Percentiles rank a stretch among this genome's conserved stretches.
phyloP scores from a whole-genome alignment of 768 basidiomycete genomes.

The Gloeopeniophorella convolvens region DNA sequence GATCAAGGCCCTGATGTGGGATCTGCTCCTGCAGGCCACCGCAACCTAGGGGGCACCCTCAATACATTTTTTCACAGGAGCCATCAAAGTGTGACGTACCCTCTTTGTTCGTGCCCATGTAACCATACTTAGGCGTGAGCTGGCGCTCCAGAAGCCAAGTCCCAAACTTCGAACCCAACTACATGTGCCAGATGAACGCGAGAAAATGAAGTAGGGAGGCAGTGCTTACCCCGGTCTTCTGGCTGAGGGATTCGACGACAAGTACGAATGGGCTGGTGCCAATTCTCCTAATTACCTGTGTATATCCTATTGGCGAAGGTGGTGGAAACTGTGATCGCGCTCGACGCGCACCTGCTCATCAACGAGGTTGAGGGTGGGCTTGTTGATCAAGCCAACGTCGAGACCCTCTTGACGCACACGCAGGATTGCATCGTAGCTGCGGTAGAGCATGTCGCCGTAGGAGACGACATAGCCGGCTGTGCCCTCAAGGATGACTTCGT shows the following conservation, averaged over 20 bases:
- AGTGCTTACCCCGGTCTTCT: slow-evolving; percentile 69
- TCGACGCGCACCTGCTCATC: slow-evolving; percentile 58
- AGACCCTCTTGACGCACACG: slow-evolving; percentile 63
- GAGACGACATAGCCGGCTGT: slow-evolving; percentile 77
- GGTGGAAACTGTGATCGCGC: neutral
- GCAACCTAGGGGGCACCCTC: slow-evolving; percentile 42
- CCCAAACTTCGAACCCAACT: slow-evolving; percentile 77
- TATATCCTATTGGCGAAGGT: neutral
- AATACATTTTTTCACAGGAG: neutral
- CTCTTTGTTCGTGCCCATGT: slow-evolving; percentile 76
- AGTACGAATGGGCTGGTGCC: slow-evolving; percentile 73
- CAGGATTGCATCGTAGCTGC: slow-evolving; percentile 78
- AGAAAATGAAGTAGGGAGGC: neutral
- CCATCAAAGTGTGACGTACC: slow-evolving; percentile 21
- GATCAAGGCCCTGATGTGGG: slow-evolving; percentile 72
- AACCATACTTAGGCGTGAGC: slow-evolving; percentile 73
- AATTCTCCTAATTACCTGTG: slow-evolving; percentile 57
- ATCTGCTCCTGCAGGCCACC: slow-evolving; percentile 82
- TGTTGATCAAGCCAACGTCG: slow-evolving; percentile 83
- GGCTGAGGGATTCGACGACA: slow-evolving; percentile 80
- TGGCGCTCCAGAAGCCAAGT: slow-evolving; percentile 81
- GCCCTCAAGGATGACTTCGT: slow-evolving; percentile 75
- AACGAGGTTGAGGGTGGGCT: slow-evolving; percentile 73
- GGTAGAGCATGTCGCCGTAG: slow-evolving; percentile 83
- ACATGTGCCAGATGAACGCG: neutral